Percentiles rank a stretch among this genome's conserved stretches.
Conservation (phyloP, 768 basidiomycete genomes). For the Cystofilobasidium capitatum region DNA sequence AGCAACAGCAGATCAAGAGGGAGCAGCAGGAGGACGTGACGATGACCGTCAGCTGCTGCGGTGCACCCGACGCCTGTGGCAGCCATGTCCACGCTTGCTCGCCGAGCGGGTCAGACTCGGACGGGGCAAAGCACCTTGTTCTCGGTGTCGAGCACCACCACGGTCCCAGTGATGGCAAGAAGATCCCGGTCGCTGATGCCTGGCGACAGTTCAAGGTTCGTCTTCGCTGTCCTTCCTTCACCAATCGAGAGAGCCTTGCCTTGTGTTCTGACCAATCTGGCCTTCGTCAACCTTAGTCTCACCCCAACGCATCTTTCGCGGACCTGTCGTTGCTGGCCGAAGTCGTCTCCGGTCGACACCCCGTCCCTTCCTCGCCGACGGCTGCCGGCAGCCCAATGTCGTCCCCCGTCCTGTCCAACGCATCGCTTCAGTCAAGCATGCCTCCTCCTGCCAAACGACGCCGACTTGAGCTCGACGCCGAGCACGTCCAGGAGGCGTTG, state of each 20-base stretch:
- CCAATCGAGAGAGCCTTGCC: too few relatives aligned
- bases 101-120: slow-evolving; percentile 1
- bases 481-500: slow-evolving; percentile 33
- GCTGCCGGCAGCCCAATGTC: slow-evolving; percentile 48
- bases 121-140: slow-evolving; percentile 2
- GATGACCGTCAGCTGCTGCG: slow-evolving; percentile 19
- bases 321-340: slow-evolving; percentile 76
- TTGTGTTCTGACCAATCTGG: neutral
- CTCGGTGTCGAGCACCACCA: slow-evolving; percentile 31
- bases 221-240: neutral
- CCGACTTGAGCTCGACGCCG: slow-evolving; percentile 28
- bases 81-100: slow-evolving; percentile 6
- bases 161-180: slow-evolving; percentile 60
- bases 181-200: slow-evolving; percentile 59
- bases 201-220: slow-evolving; percentile 21
- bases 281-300: slow-evolving; percentile 45
- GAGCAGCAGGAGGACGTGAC: neutral
- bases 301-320: slow-evolving; percentile 77
- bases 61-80: slow-evolving; percentile 24
- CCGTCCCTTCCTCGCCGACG: slow-evolving; percentile 47
- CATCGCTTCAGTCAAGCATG: neutral
- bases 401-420: neutral
- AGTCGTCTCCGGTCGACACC: slow-evolving; percentile 52
- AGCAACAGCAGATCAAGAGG: slow-evolving; percentile 23
- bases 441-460: neutral